Conservation (phyloP, 2,329 filamentous ascomycete species). For the Colletotrichum siamense region DNA sequence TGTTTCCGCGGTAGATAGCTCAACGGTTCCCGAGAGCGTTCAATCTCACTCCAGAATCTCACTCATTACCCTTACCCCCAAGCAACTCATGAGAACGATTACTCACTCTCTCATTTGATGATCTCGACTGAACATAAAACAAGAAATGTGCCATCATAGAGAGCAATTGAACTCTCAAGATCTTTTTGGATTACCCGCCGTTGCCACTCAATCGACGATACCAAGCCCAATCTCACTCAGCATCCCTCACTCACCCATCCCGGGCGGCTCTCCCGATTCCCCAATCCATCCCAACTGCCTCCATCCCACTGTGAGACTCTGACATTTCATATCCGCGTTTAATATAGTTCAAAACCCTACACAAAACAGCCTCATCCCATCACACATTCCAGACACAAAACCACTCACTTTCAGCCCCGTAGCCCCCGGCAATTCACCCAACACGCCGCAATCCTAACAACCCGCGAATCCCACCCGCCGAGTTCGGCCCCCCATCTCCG, state of each 20-base stretch:
- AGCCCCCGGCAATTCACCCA: background rate
- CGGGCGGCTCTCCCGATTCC: background rate
- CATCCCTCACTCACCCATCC: background rate
- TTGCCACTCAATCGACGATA: background rate
- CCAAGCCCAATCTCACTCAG: background rate
- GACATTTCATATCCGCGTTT: background rate
- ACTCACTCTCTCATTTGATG: background rate
- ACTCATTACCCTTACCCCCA: background rate
- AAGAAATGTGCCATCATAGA: background rate
- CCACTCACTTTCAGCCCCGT: background rate
- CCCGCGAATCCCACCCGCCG: background rate
- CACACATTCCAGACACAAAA: background rate
- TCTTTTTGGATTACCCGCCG: background rate
- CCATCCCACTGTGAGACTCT: background rate
- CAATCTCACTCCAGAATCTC: background rate
- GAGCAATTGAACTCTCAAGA: background rate
- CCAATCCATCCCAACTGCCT: background rate
- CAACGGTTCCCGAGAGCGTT: background rate
- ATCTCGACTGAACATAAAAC: background rate
- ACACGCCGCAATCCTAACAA: background rate
- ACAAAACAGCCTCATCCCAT: background rate
- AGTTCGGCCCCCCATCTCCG: background rate
- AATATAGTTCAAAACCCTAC: background rate
- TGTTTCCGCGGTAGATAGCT: background rate
- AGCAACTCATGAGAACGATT: background rate